Conservation (phyloP, 257 asterid genomes). For the Ballota nigra region DNA sequence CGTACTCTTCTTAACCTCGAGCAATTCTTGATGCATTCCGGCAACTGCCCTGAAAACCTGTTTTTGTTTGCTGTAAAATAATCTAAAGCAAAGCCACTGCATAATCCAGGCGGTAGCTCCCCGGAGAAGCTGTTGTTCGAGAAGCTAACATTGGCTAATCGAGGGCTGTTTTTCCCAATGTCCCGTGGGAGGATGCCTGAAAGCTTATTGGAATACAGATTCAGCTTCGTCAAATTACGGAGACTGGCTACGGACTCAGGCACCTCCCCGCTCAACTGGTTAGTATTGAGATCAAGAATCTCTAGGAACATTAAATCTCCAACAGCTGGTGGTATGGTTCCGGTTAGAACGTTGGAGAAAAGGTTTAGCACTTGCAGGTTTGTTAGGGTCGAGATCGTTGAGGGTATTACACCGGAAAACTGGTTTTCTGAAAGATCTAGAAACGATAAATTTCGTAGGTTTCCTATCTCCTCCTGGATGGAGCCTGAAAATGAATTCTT, state of each 20-base stretch:
- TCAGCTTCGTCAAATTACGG: slow-evolving; percentile 27
- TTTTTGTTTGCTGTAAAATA: slow-evolving; percentile 52
- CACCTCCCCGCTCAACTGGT: slow-evolving; percentile 54
- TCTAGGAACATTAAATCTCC: slow-evolving; percentile 42
- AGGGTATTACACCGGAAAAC: slow-evolving; percentile 67
- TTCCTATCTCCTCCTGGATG: too few relatives aligned
- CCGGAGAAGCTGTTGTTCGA: slow-evolving; percentile 68
- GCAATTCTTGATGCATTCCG: slow-evolving; percentile 67
- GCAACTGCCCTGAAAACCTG: slow-evolving; percentile 60
- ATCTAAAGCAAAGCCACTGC: slow-evolving; percentile 48
- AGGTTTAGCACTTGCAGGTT: slow-evolving; percentile 43
- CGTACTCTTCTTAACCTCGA: slow-evolving; percentile 41
- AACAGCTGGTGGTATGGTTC: slow-evolving; percentile 52
- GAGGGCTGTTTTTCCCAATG: slow-evolving; percentile 49
- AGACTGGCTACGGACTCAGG: slow-evolving; percentile 59
- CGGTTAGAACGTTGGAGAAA: slow-evolving; percentile 52
- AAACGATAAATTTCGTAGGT: too few relatives aligned
- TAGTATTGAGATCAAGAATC: slow-evolving; percentile 42
- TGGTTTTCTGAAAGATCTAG: slow-evolving; percentile 53
- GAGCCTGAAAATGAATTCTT: too few relatives aligned
- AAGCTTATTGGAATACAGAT: slow-evolving; percentile 45
- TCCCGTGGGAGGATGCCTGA: slow-evolving; percentile 58
- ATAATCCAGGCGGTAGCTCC: slow-evolving; percentile 52
- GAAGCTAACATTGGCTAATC: slow-evolving; percentile 43
- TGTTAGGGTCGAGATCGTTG: slow-evolving; percentile 42